Conservation (phyloP, 495 filamentous ascomycete species). For the Arthonia radiata region DNA sequence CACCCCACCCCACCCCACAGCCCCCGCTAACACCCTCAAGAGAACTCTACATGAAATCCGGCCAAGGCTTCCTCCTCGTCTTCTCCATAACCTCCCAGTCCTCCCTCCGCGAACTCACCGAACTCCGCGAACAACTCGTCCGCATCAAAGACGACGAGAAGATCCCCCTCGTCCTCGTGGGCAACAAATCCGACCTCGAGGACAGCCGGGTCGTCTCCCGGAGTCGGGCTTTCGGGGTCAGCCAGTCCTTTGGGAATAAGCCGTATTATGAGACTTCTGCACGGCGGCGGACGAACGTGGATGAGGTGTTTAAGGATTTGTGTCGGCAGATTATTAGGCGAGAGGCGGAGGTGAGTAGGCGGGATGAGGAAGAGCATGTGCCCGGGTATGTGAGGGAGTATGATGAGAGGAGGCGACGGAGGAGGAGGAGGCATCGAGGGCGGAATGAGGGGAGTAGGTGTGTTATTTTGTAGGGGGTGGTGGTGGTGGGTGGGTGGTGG, state of each 20-base stretch:
- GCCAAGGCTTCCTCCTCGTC: constrained; percentile 90
- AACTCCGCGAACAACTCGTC: constrained; percentile 84
- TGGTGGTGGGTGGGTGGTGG: constrained; percentile 2
- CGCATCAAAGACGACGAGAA: constrained; percentile 88
- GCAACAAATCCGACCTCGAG: constrained; percentile 91
- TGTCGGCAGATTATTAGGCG: constrained; percentile 75
- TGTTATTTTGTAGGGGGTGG: constrained; percentile 7
- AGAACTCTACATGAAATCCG: constrained; percentile 86
- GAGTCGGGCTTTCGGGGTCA: constrained; percentile 61
- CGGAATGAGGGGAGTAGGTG: constrained; percentile 4
- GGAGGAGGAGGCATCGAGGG: constrained; percentile 4
- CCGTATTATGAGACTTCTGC: constrained; percentile 94
- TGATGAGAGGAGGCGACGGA: constrained; percentile 3
- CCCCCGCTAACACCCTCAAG: constrained; percentile 17
- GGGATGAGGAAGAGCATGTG: constrained; percentile 10
- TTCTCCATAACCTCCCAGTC: constrained; percentile 84
- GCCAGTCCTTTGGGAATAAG: constrained; percentile 66
- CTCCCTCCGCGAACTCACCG: constrained; percentile 64
- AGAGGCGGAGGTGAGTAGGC: constrained; percentile 25
- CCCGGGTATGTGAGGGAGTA: background rate
- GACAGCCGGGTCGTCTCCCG: constrained; percentile 71
- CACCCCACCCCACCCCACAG: constrained; percentile 2
- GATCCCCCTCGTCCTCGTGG: constrained; percentile 85
- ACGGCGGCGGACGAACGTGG: constrained; percentile 63
- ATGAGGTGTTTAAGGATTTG: constrained; percentile 84